Evolutionary conservation across 2,329 filamentous ascomycete species (phyloP).

Genomic region (Diaporthe nobilis): DNA sequence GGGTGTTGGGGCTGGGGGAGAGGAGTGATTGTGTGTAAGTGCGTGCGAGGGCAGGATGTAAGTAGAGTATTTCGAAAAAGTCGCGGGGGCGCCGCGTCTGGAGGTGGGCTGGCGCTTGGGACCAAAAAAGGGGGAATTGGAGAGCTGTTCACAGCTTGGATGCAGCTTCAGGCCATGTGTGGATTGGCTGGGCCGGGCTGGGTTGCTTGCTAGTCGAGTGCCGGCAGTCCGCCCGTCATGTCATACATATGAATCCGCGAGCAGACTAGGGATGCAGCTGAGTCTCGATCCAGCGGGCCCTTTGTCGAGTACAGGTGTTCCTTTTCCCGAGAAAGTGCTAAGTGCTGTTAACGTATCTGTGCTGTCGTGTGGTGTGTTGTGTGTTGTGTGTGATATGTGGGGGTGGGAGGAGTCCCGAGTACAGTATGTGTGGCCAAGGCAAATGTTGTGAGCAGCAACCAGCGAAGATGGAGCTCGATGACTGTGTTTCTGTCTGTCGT

Average conservation of each 20-base stretch:
- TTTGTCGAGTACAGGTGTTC: neutral
- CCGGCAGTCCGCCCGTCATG: conserved; percentile 21
- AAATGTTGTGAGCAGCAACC: neutral
- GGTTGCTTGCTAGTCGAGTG: conserved; percentile 15
- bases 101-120: conserved; percentile 23
- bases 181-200: conserved; percentile 25
- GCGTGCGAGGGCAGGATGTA: conserved; percentile 13
- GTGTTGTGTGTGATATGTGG: neutral
- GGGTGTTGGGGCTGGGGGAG: conserved; percentile 3
- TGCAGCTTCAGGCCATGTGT: conserved; percentile 39
- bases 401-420: neutral
- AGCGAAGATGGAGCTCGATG: conserved; percentile 19
- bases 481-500: neutral
- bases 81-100: conserved; percentile 33
- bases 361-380: neutral
- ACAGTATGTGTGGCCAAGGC: neutral
- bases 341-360: neutral
- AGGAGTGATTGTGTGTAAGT: neutral
- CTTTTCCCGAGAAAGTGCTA: neutral
- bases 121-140: conserved; percentile 25
- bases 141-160: conserved; percentile 38
- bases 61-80: conserved; percentile 17
- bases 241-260: conserved; percentile 9
- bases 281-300: neutral
- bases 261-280: neutral